phyloP scores from a whole-genome alignment of 2,329 filamentous ascomycete species.

The Exophiala lecanii-corni region DNA sequence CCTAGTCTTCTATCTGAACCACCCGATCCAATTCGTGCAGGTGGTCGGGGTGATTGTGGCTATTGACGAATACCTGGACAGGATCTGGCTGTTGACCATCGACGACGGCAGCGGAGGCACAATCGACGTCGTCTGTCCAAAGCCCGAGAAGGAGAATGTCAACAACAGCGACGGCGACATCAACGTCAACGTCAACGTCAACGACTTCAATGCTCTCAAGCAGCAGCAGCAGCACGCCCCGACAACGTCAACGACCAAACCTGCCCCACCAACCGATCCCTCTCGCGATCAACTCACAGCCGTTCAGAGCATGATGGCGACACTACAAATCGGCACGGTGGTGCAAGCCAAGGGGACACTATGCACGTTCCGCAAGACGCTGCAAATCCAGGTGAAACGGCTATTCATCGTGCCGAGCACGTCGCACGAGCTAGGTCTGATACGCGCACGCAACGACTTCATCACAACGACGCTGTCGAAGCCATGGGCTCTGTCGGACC shows the following conservation, averaged over 20 bases:
- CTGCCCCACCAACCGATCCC: background rate
- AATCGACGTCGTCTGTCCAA: conserved; percentile 51
- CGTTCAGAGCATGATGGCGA: conserved; percentile 29
- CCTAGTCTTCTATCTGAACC: conserved; percentile 64
- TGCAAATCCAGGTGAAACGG: conserved; percentile 53
- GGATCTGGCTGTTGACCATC: conserved; percentile 45
- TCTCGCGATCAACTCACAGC: background rate
- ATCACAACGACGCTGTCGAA: conserved; percentile 45
- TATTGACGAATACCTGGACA: conserved; percentile 35
- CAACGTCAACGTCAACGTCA: no score
- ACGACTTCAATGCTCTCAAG: no score
- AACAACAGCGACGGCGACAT: conserved; percentile 29
- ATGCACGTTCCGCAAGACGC: conserved; percentile 44
- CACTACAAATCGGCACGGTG: conserved; percentile 48
- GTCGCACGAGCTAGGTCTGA: conserved; percentile 50
- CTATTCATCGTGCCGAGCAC: conserved; percentile 48
- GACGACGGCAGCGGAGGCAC: conserved; percentile 59
- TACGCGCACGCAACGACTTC: conserved; percentile 48
- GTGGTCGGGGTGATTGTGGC: conserved; percentile 66
- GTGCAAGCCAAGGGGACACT: conserved; percentile 56
- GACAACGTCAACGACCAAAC: background rate
- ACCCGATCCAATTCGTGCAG: conserved; percentile 72
- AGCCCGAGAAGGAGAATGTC: conserved; percentile 28
- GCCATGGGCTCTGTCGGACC: conserved; percentile 49
- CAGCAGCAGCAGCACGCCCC: conserved; percentile 30